Evolutionary conservation across 2,329 filamentous ascomycete genomes (phyloP).

Genomic region (Aspergillus pseudoterreus): DNA sequence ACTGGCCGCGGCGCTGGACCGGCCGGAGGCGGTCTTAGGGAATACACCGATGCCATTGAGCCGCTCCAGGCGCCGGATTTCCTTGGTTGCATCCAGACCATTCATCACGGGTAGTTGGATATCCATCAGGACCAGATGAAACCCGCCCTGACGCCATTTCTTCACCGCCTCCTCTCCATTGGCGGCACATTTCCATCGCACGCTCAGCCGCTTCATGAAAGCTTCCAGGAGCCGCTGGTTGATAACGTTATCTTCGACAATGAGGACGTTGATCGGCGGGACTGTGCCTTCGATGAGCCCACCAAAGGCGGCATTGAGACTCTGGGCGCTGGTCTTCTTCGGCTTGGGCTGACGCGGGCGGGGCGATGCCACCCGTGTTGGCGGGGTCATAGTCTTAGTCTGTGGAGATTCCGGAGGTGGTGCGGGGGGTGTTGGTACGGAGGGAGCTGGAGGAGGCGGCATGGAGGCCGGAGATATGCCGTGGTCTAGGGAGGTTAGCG

Average conservation of each 20-base stretch:
- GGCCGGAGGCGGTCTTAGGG: conserved; percentile 60
- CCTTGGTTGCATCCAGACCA: conserved; percentile 88
- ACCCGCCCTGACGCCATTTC: conserved; percentile 89
- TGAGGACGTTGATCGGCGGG: conserved; percentile 93
- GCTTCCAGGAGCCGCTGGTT: conserved; percentile 90
- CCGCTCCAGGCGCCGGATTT: conserved; percentile 84
- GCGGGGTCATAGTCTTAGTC: conserved; percentile 31
- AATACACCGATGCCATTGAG: conserved; percentile 93
- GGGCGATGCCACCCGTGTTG: conserved; percentile 46
- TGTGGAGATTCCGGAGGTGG: conserved; percentile 36
- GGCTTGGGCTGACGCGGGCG: conserved; percentile 33
- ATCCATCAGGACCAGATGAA: conserved; percentile 96
- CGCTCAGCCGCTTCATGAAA: conserved; percentile 92
- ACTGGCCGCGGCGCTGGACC: conserved; percentile 39
- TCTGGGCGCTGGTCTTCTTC: conserved; percentile 31
- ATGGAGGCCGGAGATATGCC: conserved; percentile 21
- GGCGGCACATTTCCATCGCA: conserved; percentile 95
- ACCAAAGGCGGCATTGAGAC: conserved; percentile 44
- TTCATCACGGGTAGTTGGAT: conserved; percentile 97
- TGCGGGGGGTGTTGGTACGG: conserved; percentile 31
- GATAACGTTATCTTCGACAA: conserved; percentile 98
- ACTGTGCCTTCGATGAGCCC: conserved; percentile 75
- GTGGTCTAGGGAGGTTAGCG: conserved; percentile 20
- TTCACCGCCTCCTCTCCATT: conserved; percentile 89
- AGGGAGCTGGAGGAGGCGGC: conserved; percentile 24